A percentile compares a stretch with the other conserved stretches of the same genome.
Conservation (phyloP, 768 basidiomycete species). For the Agrocybe chaxingu region DNA sequence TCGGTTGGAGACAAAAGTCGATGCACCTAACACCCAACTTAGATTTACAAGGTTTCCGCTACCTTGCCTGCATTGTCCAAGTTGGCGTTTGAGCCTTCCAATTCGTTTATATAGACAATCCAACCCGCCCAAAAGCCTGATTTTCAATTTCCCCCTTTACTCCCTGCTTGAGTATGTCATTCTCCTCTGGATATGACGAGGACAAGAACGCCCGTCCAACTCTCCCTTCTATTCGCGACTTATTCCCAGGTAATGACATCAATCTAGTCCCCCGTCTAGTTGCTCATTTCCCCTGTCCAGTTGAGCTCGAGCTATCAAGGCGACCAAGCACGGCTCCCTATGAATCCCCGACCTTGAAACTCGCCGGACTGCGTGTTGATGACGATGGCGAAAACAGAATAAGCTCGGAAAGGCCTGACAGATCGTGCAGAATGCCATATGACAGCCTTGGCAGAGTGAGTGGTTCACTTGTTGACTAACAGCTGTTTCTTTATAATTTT, state of each 20-base stretch:
- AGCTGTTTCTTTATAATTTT: too few relatives aligned
- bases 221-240: constrained; percentile 68
- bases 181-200: constrained; percentile 26
- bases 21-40: constrained; percentile 16
- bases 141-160: neutral
- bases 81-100: constrained; percentile 3
- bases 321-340: constrained; percentile 27
- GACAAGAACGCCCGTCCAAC: constrained; percentile 42
- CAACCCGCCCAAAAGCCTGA: constrained; percentile 9
- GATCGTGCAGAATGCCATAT: neutral
- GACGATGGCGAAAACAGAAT: constrained; percentile 29
- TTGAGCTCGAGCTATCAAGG: constrained; percentile 46
- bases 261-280: constrained; percentile 1
- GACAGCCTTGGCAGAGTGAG: too few relatives aligned
- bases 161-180: constrained; percentile 19
- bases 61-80: neutral
- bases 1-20: constrained; percentile 12
- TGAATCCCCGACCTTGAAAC: constrained; percentile 34
- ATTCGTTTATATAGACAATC: constrained; percentile 16
- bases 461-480: too few relatives aligned
- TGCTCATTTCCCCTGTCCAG: constrained; percentile 1
- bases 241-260: constrained; percentile 51
- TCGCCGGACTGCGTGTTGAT: constrained; percentile 41
- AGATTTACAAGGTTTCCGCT: constrained; percentile 9
- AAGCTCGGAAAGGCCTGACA: constrained; percentile 1